phyloP scores from a whole-genome alignment of 129 eudicot species.

The Artemisia argyi region DNA sequence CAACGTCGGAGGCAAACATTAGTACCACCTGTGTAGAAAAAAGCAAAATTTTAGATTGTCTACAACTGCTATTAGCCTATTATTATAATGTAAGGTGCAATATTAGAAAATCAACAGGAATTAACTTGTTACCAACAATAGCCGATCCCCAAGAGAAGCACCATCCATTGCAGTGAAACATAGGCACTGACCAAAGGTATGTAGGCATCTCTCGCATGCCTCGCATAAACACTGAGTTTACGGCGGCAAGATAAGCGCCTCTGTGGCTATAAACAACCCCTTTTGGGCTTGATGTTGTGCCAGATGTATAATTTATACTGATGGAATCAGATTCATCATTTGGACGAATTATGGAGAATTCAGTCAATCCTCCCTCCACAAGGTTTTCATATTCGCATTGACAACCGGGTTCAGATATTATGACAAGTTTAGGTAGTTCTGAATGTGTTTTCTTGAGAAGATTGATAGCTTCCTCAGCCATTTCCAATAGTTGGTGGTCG shows the following conservation, averaged over 20 bases:
- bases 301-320: conserved; percentile 42
- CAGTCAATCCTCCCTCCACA: conserved; percentile 23
- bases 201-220: conserved; percentile 33
- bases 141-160: conserved; percentile 49
- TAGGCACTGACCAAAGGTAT: conserved; percentile 50
- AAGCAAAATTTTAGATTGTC: neutral
- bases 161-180: conserved; percentile 57
- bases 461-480: conserved; percentile 22
- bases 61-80: too few species aligned
- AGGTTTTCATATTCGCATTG: conserved; percentile 33
- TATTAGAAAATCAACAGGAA: too few species aligned
- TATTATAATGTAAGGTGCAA: too few species aligned
- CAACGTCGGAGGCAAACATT: conserved; percentile 40
- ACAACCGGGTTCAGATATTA: conserved; percentile 26
- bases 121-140: conserved; percentile 5
- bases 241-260: conserved; percentile 37
- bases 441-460: neutral
- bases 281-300: conserved; percentile 46
- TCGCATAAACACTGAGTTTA: conserved; percentile 20
- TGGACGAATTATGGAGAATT: conserved; percentile 9
- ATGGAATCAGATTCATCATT: conserved; percentile 38
- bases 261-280: conserved; percentile 50
- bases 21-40: conserved; percentile 27
- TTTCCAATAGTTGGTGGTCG: conserved; percentile 25
- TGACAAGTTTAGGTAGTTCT: conserved; percentile 25